Base-by-base conservation (phyloP, 2,329 filamentous ascomycete genomes). In the Phialophora macrospora region DNA sequence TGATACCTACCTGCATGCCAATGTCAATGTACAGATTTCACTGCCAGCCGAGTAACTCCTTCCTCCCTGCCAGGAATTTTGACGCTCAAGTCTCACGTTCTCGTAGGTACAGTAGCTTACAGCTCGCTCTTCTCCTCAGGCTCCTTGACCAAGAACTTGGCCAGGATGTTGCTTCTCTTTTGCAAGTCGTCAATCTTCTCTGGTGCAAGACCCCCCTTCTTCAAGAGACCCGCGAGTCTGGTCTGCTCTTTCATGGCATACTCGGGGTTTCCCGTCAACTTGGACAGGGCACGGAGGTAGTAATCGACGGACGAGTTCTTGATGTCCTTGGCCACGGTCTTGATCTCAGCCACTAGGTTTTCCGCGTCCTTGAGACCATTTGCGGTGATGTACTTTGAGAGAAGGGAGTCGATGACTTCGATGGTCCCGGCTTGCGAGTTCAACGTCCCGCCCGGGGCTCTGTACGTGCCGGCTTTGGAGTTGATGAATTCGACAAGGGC, bases 271-370 rank as follows among this genome's bases (percentile, higher is more conserved):
- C 89, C 84, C 76, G 82, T 84, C 70, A 95, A 82, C 87, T 97
- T 98, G 77, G 91, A 87, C 67, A 95, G 90, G 62, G 96, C 93
- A 77, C 91, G 92, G 77, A 95, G 84, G 79, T 99, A 98, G 86
- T 99, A 99, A 80, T 93, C 86, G 55, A 92, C 92, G 76, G 94
- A 96, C 83, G 91, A 92, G 78, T 89, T 88, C 80, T 89, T 86
- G 60, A 95, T 77, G 59, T 80, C 82, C 72, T 85, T 84, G 24
- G 88, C 88, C 67, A 87, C 86, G 81, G 90, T 89, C 82, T 90
- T 89, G 60, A 90, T 84, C 79, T 96, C 90, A 51, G 84, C 83
- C 38, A 87, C 83, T 24, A 92, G 85, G 69, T 89, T 87, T 52
- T 86, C 82, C 57, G 83, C 80, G 44, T 72, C 70, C 58, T 67